phyloP scores from a whole-genome alignment of 1,284 basidiomycete genomes.

The Hypsizygus ulmarius region DNA sequence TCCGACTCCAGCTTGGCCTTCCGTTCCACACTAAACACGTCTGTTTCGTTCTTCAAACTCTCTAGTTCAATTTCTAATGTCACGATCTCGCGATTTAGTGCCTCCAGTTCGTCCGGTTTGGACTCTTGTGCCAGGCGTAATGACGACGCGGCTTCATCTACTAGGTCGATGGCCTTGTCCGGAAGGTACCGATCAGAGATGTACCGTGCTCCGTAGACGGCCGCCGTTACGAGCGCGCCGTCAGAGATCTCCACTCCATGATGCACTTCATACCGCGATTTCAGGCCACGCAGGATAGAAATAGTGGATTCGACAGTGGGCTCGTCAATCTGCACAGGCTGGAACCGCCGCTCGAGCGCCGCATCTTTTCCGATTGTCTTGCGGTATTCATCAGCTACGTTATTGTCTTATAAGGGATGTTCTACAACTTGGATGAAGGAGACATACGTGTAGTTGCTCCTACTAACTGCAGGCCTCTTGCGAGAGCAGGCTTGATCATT shows the following conservation, averaged over 20 bases:
- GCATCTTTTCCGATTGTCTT: conserved; percentile 92
- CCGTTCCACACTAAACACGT: conserved; percentile 78
- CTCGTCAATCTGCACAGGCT: conserved; percentile 85
- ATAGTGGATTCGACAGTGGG: conserved; percentile 85
- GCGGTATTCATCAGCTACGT: conserved; percentile 80
- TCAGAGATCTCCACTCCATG: conserved; percentile 92
- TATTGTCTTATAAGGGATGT: not conserved
- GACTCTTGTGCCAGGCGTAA: conserved; percentile 90
- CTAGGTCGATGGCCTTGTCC: conserved; percentile 87
- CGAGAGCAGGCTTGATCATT: conserved; percentile 88
- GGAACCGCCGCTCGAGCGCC: conserved; percentile 88
- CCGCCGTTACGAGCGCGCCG: conserved; percentile 86
- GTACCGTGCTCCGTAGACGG: conserved; percentile 79
- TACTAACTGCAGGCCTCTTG: conserved; percentile 81
- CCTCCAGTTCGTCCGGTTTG: conserved; percentile 85
- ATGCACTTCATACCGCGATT: conserved; percentile 84
- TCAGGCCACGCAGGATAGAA: conserved; percentile 86
- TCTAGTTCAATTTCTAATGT: conserved; percentile 90
- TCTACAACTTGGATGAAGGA: not conserved
- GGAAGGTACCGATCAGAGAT: conserved; percentile 86
- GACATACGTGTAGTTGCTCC: conserved; percentile 82
- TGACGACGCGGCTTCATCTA: conserved; percentile 88
- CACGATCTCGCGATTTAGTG: conserved; percentile 79
- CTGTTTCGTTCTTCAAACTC: conserved; percentile 85
- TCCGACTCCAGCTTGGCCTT: conserved; percentile 64